Evolutionary conservation across 352 stramenopile species (phyloP), one percentile per base, ranked within the genome.

Genomic region (Globisporangium paddicum): DNA sequence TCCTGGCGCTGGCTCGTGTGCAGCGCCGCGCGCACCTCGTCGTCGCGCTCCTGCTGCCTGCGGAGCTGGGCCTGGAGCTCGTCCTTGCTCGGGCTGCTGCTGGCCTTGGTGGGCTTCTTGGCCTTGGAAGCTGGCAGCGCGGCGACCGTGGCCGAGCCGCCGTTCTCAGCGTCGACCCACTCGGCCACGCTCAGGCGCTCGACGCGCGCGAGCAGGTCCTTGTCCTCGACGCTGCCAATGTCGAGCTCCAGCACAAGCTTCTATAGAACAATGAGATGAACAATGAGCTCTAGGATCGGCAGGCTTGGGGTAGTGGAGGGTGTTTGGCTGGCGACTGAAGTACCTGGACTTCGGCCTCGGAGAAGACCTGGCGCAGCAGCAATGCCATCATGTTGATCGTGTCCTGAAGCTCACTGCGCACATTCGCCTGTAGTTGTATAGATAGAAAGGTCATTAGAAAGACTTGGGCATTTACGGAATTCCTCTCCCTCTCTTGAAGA

Each of bases 361-460:
- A 55, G 63, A 93, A 91, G 62, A 91, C 75, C 73, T 91, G 81
- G 42, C 79, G 79, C 57, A 93, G 68, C n/a, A 93, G 60, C 49
- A 93, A 57, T 63, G 81, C 83, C 74, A 89, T 93, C 83, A 91
- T 93, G 63, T 89, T 91, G 71, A 93, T 89, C 42, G 78, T 88
- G 66, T 93, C 83, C 53, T 91, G 79, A 38, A 90, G 66, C 52
- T 93, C 83, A 34, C 81, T 89, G 32, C 81, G 77, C 23, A 89
- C 77, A 40, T 84, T 93, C 3, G 75, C 74, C 82, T 92, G 57
- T 3, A 2, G 32, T 34, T 14, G 19, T 16, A 49, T n/a, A 32
- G 21, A 32, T 23, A 25, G 10, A 21, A 34, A 19, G 32, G 23
- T 19, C 11, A n/a, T n/a, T n/a, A n/a, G n/a, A n/a, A n/a, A n/a